Base-by-base conservation (phyloP, 768 basidiomycete species). In the Mycena crocata region DNA sequence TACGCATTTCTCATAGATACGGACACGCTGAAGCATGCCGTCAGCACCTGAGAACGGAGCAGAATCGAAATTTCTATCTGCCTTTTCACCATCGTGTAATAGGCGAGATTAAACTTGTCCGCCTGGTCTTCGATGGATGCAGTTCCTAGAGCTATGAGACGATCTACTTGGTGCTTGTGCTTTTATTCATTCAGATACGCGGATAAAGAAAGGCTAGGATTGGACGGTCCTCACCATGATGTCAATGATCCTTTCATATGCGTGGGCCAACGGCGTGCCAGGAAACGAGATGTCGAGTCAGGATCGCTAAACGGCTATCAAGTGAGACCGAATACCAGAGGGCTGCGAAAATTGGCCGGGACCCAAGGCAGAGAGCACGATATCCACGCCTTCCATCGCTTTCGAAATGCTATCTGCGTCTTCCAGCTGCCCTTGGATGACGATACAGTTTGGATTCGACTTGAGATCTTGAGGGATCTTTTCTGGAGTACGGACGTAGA, bases 141-240 rank as follows among this genome's bases (percentile, higher is more conserved):
- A 1, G 92, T 92, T 14, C 90, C 90, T 19, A 93, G 86, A 28
- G 84, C 82, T 54, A 93, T 84, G 70, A 93, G 82, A 6, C 91
- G 87, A 40, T 80, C 85, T 65, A 92, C 81, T 34, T 77, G 71
- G 37, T 83, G 80, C 34, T 80, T 75, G 61, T 81, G 78, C n/a
- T n/a, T n/a, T n/a, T n/a, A n/a, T n/a, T n/a, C n/a, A n/a, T n/a
- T n/a, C n/a, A n/a, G n/a, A n/a, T n/a, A n/a, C n/a, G n/a, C n/a
- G n/a, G n/a, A n/a, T n/a, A n/a, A n/a, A n/a, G n/a, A n/a, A n/a
- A n/a, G n/a, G n/a, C n/a, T n/a, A n/a, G n/a, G n/a, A n/a, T n/a
- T n/a, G n/a, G n/a, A n/a, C n/a, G n/a, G n/a, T n/a, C n/a, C n/a
- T n/a, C n/a, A n/a, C n/a, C 90, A 93, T 91, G 52, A 83, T 60